Evolutionary conservation across 768 basidiomycete genomes (phyloP).

Genomic region (Chlorophyllum brunneum): DNA sequence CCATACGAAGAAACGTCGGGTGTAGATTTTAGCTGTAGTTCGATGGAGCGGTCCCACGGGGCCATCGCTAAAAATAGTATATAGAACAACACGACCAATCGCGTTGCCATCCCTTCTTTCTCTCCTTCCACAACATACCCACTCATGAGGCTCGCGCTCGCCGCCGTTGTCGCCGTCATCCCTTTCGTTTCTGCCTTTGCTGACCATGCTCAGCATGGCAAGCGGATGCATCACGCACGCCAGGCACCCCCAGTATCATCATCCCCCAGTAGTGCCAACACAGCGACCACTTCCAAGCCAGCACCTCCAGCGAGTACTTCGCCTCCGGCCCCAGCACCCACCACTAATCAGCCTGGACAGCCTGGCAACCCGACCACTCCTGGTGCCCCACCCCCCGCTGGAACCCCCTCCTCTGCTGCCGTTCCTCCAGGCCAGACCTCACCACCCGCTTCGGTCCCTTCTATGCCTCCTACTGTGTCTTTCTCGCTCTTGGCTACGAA

Average conservation of each 20-base stretch:
- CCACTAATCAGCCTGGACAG: not conserved
- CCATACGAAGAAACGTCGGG: constrained; percentile 67
- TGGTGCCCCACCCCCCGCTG: not conserved
- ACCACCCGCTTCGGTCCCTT: constrained; percentile 15
- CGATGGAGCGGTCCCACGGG: constrained; percentile 5
- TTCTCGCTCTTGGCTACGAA: constrained; percentile 48
- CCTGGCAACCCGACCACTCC: too few species aligned
- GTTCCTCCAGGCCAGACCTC: too few species aligned
- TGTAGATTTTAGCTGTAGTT: constrained; percentile 28
- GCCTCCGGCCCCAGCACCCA: not conserved
- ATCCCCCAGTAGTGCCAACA: constrained; percentile 5
- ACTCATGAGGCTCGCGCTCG: constrained; percentile 19
- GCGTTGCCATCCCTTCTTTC: constrained; percentile 12
- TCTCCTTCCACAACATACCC: constrained; percentile 13
- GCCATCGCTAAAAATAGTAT: not conserved
- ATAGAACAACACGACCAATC: not conserved
- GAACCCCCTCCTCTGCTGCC: constrained; percentile 1
- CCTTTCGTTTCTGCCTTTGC: constrained; percentile 37
- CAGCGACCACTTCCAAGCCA: constrained; percentile 10
- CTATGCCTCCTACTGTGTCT: constrained; percentile 30
- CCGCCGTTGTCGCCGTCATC: constrained; percentile 35
- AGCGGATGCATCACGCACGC: constrained; percentile 23
- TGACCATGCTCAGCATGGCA: constrained; percentile 18
- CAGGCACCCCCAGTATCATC: constrained; percentile 17
- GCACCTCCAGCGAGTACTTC: not conserved